Evolutionary conservation across 371 early-diverging fungal genomes (phyloP).

Genomic region (Mortierella sp.): DNA sequence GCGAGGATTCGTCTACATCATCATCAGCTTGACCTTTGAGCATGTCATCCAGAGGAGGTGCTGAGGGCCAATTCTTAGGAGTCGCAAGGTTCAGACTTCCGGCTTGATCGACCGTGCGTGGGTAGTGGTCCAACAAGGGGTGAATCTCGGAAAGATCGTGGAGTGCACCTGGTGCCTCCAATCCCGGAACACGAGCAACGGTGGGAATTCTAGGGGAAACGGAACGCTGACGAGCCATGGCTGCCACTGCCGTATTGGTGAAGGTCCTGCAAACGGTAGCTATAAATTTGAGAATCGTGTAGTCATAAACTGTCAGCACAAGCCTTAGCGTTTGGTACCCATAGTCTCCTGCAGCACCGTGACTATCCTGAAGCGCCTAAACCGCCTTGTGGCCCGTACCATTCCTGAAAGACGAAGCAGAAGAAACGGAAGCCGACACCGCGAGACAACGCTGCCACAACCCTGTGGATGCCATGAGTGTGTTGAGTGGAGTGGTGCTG

Average conservation of each 20-base stretch:
- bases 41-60: slow-evolving; percentile 50
- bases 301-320: not conserved
- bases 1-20: slow-evolving; percentile 47
- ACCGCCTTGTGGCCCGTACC: slow-evolving; percentile 12
- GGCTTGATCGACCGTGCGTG: slow-evolving; percentile 30
- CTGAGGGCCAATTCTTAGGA: slow-evolving; percentile 29
- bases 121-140: slow-evolving; percentile 51
- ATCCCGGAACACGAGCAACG: slow-evolving; percentile 22
- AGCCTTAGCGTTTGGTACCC: not conserved
- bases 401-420: slow-evolving; percentile 25
- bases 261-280: slow-evolving; percentile 20
- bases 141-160: slow-evolving; percentile 52
- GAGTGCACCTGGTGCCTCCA: slow-evolving; percentile 21
- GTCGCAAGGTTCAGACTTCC: slow-evolving; percentile 37
- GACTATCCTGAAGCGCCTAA: not conserved
- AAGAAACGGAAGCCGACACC: slow-evolving; percentile 23
- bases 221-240: slow-evolving; percentile 43
- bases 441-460: slow-evolving; percentile 48
- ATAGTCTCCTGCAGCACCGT: not conserved
- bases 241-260: slow-evolving; percentile 20
- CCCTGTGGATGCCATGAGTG: slow-evolving; percentile 44
- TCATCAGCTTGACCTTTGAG: slow-evolving; percentile 52
- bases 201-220: not conserved
- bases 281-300: not conserved
- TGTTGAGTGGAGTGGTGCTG: not conserved